These are phyloP conservation scores for Aspergillus ruber DNA, from an alignment of 2,329 filamentous ascomycete genomes.

Conservation along the genomic window DNA sequence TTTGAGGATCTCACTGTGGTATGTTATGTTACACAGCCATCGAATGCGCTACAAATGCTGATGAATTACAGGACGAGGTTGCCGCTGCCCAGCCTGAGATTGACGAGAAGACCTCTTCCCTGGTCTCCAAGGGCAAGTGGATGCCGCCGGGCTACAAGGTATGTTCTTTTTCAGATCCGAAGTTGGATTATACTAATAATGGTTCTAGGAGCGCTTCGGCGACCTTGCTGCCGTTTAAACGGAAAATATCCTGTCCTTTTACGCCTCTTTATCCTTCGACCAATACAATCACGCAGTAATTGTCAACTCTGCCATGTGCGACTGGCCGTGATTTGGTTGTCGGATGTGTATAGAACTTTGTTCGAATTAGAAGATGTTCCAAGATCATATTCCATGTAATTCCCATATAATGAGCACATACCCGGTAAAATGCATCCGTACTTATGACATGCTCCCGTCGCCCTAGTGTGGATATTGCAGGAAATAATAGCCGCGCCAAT, in stretches of 20 bases:
- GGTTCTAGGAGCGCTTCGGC: constrained; percentile 88
- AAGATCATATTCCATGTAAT: constrained; percentile 9
- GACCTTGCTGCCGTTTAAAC: constrained; percentile 89
- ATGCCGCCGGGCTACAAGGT: constrained; percentile 98
- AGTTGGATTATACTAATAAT: not conserved
- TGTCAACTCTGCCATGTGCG: constrained; percentile 18
- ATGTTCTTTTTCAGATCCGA: constrained; percentile 31
- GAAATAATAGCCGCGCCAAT: too few relatives aligned
- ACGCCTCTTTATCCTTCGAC: constrained; percentile 24
- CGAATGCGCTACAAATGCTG: not conserved
- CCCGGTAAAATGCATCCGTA: not conserved
- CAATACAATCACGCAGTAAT: constrained; percentile 25
- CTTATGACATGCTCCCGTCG: too few relatives aligned
- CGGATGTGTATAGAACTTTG: constrained; percentile 37
- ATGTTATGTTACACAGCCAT: constrained; percentile 39
- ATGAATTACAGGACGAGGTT: constrained; percentile 70
- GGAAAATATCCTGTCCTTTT: constrained; percentile 18
- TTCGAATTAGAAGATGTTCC: constrained; percentile 26
- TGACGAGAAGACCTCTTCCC: constrained; percentile 89
- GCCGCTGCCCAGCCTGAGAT: constrained; percentile 90
- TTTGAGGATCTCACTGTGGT: constrained; percentile 97
- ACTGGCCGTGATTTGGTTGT: constrained; percentile 23
- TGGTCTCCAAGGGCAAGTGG: constrained; percentile 98
- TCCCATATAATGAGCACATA: not conserved
- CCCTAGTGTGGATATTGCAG: too few relatives aligned